phyloP scores from a whole-genome alignment of 1,284 basidiomycete genomes.

The Volvariella volvacea region DNA sequence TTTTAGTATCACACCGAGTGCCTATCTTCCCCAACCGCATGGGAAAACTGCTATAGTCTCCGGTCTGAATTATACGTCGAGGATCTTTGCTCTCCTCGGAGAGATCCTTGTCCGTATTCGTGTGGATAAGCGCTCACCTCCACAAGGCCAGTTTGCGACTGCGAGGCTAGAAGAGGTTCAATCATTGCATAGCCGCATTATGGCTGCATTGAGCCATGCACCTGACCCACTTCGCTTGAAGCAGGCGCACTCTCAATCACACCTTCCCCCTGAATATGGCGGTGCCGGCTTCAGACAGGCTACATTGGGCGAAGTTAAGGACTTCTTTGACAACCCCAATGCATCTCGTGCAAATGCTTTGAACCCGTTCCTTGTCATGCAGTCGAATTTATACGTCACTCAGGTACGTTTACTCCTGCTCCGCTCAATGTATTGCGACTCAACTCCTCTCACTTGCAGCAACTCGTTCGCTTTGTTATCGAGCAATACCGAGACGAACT shows the following conservation, averaged over 20 bases:
- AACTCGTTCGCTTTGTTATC: constrained; percentile 85
- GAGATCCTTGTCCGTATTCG: constrained; percentile 80
- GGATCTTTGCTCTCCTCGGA: constrained; percentile 77
- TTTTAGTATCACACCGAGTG: constrained; percentile 68
- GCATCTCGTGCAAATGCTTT: constrained; percentile 75
- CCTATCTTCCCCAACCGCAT: constrained; percentile 75
- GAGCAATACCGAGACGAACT: constrained; percentile 86
- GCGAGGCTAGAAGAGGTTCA: constrained; percentile 75
- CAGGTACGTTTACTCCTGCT: constrained; percentile 45
- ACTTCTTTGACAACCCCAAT: constrained; percentile 85
- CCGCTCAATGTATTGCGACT: neutral
- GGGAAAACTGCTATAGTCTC: constrained; percentile 78
- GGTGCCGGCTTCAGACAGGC: constrained; percentile 69
- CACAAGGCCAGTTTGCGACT: constrained; percentile 76
- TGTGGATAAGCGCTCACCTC: constrained; percentile 77
- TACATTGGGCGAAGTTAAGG: constrained; percentile 79
- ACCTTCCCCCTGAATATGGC: constrained; percentile 54
- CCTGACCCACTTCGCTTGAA: constrained; percentile 69
- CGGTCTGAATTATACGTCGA: constrained; percentile 80
- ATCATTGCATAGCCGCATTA: constrained; percentile 66
- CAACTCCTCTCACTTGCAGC: constrained; percentile 33
- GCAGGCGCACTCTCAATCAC: constrained; percentile 37
- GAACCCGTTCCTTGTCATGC: constrained; percentile 85
- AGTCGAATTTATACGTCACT: constrained; percentile 83
- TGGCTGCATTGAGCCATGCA: constrained; percentile 60